Evolutionary conservation across 2,329 filamentous ascomycete genomes (phyloP).

Genomic region (Juglanconis oblonga): DNA sequence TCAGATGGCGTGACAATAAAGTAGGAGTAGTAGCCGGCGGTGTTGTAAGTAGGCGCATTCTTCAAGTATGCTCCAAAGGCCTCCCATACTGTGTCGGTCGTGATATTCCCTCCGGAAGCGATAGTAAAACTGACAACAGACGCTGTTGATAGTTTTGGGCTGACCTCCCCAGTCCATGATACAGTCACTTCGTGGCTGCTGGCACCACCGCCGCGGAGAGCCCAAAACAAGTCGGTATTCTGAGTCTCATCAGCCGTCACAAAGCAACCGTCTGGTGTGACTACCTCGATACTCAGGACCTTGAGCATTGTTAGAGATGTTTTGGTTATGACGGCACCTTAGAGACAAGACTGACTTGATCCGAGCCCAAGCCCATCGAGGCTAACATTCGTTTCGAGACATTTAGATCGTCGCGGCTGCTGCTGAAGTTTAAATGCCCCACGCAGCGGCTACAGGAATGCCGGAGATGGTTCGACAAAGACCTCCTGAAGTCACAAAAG

Average conservation of each 20-base stretch:
- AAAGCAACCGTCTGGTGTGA: constrained; percentile 33
- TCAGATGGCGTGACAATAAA: constrained; percentile 17
- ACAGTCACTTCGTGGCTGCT: not conserved
- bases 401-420: no score
- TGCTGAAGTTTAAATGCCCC: no score
- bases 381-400: no score
- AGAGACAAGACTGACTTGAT: no score
- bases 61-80: constrained; percentile 43
- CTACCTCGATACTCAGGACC: constrained; percentile 28
- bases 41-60: constrained; percentile 46
- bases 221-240: constrained; percentile 39
- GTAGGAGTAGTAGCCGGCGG: constrained; percentile 45
- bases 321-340: no score
- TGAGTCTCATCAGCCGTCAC: constrained; percentile 29
- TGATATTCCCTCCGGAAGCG: constrained; percentile 39
- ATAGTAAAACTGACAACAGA: not conserved
- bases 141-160: not conserved
- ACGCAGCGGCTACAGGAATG: no score
- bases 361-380: no score
- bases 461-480: no score
- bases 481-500: no score
- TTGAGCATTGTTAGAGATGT: not conserved
- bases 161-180: not conserved
- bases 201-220: not conserved
- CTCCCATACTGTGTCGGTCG: constrained; percentile 51